These are phyloP conservation scores for Grigorovia jiainica DNA, from an alignment of 805 yeast species.

Conservation along the genomic window DNA sequence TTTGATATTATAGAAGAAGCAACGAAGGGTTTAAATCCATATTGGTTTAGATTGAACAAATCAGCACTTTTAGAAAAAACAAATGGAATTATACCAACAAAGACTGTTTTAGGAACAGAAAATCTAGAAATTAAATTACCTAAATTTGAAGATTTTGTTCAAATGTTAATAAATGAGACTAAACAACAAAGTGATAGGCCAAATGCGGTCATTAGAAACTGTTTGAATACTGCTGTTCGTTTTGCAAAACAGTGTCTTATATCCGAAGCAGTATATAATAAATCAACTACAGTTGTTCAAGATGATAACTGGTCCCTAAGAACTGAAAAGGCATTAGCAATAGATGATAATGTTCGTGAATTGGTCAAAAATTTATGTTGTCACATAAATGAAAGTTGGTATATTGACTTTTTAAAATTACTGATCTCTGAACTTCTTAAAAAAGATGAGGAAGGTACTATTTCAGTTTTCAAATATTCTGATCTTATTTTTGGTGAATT, in stretches of 20 bases:
- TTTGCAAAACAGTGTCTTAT: slow-evolving; percentile 53
- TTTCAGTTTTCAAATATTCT: slow-evolving; percentile 13
- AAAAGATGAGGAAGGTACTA: slow-evolving; percentile 8
- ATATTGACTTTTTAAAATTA: slow-evolving; percentile 24
- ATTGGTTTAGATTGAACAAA: slow-evolving; percentile 55
- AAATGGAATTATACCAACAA: slow-evolving; percentile 22
- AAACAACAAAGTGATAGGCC: slow-evolving; percentile 15
- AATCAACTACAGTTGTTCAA: slow-evolving; percentile 45
- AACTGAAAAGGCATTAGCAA: slow-evolving; percentile 56
- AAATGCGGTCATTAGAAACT: slow-evolving; percentile 23
- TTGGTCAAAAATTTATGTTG: slow-evolving; percentile 15
- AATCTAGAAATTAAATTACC: slow-evolving; percentile 42
- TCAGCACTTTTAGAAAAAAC: slow-evolving; percentile 34
- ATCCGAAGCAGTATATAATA: slow-evolving; percentile 50
- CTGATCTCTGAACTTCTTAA: slow-evolving; percentile 31
- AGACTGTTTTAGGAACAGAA: slow-evolving; percentile 35
- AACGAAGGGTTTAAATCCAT: slow-evolving; percentile 68
- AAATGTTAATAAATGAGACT: slow-evolving; percentile 22
- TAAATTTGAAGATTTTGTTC: slow-evolving; percentile 34
- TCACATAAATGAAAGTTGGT: slow-evolving; percentile 11
- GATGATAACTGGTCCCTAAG: slow-evolving; percentile 72
- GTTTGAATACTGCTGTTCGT: slow-evolving; percentile 36
- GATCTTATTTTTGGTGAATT: slow-evolving; percentile 31
- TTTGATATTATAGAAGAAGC: slow-evolving; percentile 78
- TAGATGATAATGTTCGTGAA: slow-evolving; percentile 45